Base-by-base conservation (phyloP, 1,284 basidiomycete genomes). In the Polyporus tsugae region DNA sequence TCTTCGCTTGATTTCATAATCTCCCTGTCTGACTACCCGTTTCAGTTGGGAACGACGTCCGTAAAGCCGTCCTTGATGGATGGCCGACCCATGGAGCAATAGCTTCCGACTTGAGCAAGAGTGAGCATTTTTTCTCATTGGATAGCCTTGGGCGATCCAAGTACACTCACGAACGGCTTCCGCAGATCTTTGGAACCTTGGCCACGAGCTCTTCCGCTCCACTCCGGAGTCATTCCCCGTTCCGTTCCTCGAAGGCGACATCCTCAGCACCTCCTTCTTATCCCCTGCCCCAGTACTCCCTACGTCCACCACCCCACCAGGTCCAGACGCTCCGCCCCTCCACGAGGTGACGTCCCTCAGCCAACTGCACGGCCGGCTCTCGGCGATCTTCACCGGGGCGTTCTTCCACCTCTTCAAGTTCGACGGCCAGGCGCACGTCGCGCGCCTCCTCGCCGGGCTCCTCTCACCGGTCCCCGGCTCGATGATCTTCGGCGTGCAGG, bases 381-480 rank as follows among this genome's bases (percentile, higher is more conserved):
- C 83, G 4, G 82, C 79, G 17, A 83, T 87, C 22, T 81, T 84
- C 70, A 78, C 81, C 4, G 82, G 82, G 6, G 75, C 80, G 4
- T 80, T 86, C 72, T 87, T 86, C 74, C 85, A 86, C 69, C 78
- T 86, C 19, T 86, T 86, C 75, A 68, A 77, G 42, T 79, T 84
- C 70, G 80, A 79, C 19, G 61, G 77, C 25, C 84, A 86, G 73
- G 63, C 75, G 11, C 64, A 79, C 33, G 75, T 85, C 15, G 85
- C 82, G 4, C 73, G 73, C 22, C 76, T 72, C 10, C 70, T 85
- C 36, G 81, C 80, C 0, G 75, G 80, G 0, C 77, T 86, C 4
- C 78, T 83, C 41, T 77, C 78, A 10, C 73, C 79, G 0, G 66
- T 74, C 38, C 76, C 78, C 2, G 80, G 80, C 39, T 71, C 80